Conservation (phyloP, 202 grass and related monocot species). For the Carex arenaria region DNA sequence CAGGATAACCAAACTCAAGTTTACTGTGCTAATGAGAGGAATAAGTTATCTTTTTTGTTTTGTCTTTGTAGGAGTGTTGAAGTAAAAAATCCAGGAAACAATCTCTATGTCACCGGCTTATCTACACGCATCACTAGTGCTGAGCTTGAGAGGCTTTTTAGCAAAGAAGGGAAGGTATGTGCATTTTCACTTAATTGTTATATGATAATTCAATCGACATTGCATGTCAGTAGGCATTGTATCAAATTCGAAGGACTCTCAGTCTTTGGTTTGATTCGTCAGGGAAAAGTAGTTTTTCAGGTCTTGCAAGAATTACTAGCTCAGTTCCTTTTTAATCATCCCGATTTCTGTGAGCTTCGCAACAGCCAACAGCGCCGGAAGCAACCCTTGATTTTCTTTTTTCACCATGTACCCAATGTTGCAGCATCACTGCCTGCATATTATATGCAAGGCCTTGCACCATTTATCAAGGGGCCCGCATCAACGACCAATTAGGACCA, state of each 20-base stretch:
- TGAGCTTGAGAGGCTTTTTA: slow-evolving; percentile 86
- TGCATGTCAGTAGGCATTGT: slow-evolving; percentile 14
- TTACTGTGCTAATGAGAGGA: neutral
- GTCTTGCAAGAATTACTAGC: slow-evolving; percentile 20
- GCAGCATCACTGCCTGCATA: neutral
- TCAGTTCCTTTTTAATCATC: neutral
- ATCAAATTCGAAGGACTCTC: slow-evolving; percentile 7
- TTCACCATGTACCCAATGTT: neutral
- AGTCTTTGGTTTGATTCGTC: neutral
- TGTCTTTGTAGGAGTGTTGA: slow-evolving; percentile 45
- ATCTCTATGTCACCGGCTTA: slow-evolving; percentile 95
- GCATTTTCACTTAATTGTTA: neutral
- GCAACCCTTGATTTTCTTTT: slow-evolving; percentile 5
- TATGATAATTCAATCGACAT: neutral
- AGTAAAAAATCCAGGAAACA: slow-evolving; percentile 78
- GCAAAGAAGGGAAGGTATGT: slow-evolving; percentile 82
- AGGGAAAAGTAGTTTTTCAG: slow-evolving; percentile 20
- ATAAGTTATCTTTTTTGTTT: slow-evolving; percentile 13
- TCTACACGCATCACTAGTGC: slow-evolving; percentile 57
- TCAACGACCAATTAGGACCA: slow-evolving; percentile 3
- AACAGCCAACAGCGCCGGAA: neutral
- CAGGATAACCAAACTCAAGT: neutral
- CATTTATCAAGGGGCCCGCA: neutral
- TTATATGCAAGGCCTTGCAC: slow-evolving; percentile 10
- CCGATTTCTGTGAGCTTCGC: neutral